Base-by-base conservation (phyloP, 2,329 filamentous ascomycete genomes). In the Aspergillus sp. region DNA sequence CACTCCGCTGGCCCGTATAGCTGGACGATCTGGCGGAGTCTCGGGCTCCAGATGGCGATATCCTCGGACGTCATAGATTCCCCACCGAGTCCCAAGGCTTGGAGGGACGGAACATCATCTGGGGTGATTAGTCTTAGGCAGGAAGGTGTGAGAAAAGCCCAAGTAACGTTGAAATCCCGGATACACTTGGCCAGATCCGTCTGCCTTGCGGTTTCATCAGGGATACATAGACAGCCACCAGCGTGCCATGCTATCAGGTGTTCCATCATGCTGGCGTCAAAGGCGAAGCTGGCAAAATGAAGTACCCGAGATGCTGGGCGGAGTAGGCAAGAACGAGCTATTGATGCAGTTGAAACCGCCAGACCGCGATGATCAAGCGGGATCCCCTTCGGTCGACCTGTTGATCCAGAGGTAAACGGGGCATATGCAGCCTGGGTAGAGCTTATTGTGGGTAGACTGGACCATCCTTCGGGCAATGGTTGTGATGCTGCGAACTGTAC, bases 71-170 rank as follows among this genome's bases (percentile, higher is more conserved):
- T 30, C 48, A 51, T 19, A 10, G 48, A 17, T 27, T 51, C 48
- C 3, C 48, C 48, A n/a, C 48, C 48, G 1, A 51, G 19, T 13
- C 27, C 19, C 25, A 51, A 3, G 1, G 23, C 21, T n/a, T 25
- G 8, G 2, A 51, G 15, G 2, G 7, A 23, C 15, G 5, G 48
- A 51, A 23, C 19, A 4, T 51, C 48, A 8, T 51, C 48, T 8
- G 27, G 48, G 5, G 19, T 21, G 27, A 51, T 25, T 13, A 51
- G n/a, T 5, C 48, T 27, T 17, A 51, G 27, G 5, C 19, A 32
- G 4, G 48, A 51, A 8, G 48, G 48, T 6, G 48, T 88, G 70
- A 88, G 79, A 67, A 83, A 82, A 1, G 79, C 81, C 77, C 78
- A 81, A 36, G 77, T 82, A 23, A 81, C 78, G 6, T 78, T 70